Conservation (phyloP, 768 basidiomycete species). For the Mrakia frigida region DNA sequence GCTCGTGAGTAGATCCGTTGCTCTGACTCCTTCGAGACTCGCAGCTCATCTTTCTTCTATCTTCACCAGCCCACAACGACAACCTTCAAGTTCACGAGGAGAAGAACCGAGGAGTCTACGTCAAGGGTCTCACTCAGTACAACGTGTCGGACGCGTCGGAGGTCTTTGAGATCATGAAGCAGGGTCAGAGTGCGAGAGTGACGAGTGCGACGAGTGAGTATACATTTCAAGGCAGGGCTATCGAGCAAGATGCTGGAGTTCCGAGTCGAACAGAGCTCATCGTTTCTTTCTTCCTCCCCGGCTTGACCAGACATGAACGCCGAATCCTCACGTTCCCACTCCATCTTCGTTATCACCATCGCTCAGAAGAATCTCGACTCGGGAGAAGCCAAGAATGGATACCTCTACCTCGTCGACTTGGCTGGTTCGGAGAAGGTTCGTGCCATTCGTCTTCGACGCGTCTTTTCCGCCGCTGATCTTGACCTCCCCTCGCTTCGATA, state of each 20-base stretch:
- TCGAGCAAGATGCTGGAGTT: neutral
- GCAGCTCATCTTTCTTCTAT: constrained; percentile 54
- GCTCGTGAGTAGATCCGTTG: constrained; percentile 62
- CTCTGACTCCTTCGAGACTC: neutral
- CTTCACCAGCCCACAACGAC: constrained; percentile 94
- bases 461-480: neutral
- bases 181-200: constrained; percentile 82
- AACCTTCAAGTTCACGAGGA: constrained; percentile 98
- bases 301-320: constrained; percentile 86
- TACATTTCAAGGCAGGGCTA: neutral
- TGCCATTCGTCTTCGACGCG: neutral
- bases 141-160: constrained; percentile 93
- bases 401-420: constrained; percentile 93
- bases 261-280: too few species aligned
- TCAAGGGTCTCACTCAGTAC: constrained; percentile 94
- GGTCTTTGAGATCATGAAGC: constrained; percentile 98
- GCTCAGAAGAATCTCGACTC: constrained; percentile 94
- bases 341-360: constrained; percentile 96
- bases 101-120: constrained; percentile 94
- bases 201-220: constrained; percentile 87
- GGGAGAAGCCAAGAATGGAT: constrained; percentile 92
- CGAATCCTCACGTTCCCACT: constrained; percentile 96
- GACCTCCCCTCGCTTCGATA: constrained; percentile 16
- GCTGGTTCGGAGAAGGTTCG: constrained; percentile 91
- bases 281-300: neutral